Percentiles rank a stretch among this genome's conserved stretches.
phyloP scores from a whole-genome alignment of 305 asterid genomes.

The Euphrasia arctica region DNA sequence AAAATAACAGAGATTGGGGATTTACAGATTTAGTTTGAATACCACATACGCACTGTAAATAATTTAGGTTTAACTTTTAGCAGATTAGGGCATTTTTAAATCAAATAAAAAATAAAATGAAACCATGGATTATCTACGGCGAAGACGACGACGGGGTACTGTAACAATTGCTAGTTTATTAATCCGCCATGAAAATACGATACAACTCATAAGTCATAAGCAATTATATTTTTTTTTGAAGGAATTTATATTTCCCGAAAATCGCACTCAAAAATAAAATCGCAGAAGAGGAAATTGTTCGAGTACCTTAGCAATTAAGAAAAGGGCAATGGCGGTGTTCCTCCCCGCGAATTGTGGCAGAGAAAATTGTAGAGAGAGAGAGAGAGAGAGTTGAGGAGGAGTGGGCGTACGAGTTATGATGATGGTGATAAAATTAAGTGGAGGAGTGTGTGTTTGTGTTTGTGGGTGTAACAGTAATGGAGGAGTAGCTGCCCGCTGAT shows the following conservation, averaged over 20 bases:
- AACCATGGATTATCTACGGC: slow-evolving; percentile 22
- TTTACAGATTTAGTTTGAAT: no score
- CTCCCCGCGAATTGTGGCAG: slow-evolving; percentile 60
- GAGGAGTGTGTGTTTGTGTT: slow-evolving; percentile 23
- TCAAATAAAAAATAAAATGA: slow-evolving; percentile 22
- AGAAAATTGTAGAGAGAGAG: slow-evolving; percentile 22
- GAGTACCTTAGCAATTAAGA: slow-evolving; percentile 26
- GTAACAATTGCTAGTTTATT: background rate
- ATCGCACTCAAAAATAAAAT: background rate
- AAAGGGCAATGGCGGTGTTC: slow-evolving; percentile 26
- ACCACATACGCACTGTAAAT: no score
- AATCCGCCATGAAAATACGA: background rate
- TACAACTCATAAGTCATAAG: background rate
- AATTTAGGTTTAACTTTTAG: no score
- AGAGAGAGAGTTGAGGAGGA: background rate
- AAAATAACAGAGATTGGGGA: no score
- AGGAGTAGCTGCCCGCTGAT: slow-evolving; percentile 29
- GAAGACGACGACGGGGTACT: slow-evolving; percentile 8
- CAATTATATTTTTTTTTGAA: no score
- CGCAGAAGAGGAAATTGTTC: slow-evolving; percentile 13
- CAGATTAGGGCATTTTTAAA: background rate
- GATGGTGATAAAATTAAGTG: background rate
- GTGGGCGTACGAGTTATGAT: background rate
- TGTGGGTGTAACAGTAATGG: slow-evolving; percentile 25
- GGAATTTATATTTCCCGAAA: background rate